Evolutionary conservation across 176 grass and related monocot species (phyloP).

Genomic region (Tillandsia fasciculata): DNA sequence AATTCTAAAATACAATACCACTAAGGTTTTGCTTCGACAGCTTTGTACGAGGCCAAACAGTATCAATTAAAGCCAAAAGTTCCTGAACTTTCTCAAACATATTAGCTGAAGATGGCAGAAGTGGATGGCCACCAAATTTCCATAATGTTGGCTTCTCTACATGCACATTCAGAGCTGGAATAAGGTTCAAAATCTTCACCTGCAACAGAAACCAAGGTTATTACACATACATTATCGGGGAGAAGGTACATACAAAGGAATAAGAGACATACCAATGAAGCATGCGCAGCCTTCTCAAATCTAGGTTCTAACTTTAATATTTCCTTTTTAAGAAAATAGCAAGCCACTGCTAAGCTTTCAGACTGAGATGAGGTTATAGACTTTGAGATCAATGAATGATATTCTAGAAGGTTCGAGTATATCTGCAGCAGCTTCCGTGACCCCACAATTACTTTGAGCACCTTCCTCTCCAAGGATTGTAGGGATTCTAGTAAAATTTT

Average conservation of each 20-base stretch:
- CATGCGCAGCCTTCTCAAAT: conserved; percentile 37
- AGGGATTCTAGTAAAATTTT: conserved; percentile 39
- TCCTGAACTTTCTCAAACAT: conserved; percentile 54
- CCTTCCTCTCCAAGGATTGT: conserved; percentile 45
- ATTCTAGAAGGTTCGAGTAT: conserved; percentile 54
- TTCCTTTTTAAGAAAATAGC: conserved; percentile 74
- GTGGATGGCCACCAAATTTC: conserved; percentile 68
- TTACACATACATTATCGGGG: conserved; percentile 17
- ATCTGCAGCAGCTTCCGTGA: conserved; percentile 35
- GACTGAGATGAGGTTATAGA: conserved; percentile 45
- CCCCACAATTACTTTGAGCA: conserved; percentile 42
- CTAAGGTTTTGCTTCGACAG: conserved; percentile 36
- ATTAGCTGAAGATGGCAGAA: conserved; percentile 48
- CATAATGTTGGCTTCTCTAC: conserved; percentile 58
- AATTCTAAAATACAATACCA: conserved; percentile 32
- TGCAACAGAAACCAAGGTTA: conserved; percentile 29
- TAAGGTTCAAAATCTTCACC: conserved; percentile 53
- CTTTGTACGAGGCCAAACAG: conserved; percentile 48
- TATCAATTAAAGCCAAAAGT: conserved; percentile 46
- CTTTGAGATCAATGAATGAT: conserved; percentile 78
- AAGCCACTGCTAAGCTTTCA: conserved; percentile 54
- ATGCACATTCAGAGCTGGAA: conserved; percentile 45
- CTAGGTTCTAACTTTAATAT: conserved; percentile 40
- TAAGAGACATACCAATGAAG: conserved; percentile 50
- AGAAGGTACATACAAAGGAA: conserved; percentile 1